phyloP scores from a whole-genome alignment of 2,329 filamentous ascomycete genomes.

The Didymella lethalis region DNA sequence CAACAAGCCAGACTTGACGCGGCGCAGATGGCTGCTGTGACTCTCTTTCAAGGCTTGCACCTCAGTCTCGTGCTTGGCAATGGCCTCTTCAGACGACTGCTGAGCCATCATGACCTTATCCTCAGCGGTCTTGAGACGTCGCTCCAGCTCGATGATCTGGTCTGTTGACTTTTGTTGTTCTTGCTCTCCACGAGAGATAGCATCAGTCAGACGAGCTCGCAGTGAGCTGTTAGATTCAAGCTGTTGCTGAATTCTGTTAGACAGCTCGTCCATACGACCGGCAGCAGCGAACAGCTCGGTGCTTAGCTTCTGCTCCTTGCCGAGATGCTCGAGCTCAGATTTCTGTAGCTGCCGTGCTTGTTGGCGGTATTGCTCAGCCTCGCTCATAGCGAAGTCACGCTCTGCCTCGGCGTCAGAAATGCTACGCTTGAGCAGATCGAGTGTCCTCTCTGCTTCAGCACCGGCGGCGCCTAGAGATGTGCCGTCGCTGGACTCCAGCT shows the following conservation, averaged over 20 bases:
- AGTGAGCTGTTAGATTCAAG: slow-evolving; percentile 79
- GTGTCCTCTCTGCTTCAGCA: slow-evolving; percentile 66
- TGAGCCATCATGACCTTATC: slow-evolving; percentile 85
- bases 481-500: slow-evolving; percentile 64
- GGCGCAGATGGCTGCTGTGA: slow-evolving; percentile 77
- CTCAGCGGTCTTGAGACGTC: slow-evolving; percentile 80
- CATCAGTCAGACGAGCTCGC: slow-evolving; percentile 77
- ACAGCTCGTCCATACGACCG: slow-evolving; percentile 79
- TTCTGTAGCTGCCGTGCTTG: slow-evolving; percentile 67
- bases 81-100: slow-evolving; percentile 82
- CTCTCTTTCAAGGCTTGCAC: slow-evolving; percentile 77
- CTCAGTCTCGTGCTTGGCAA: slow-evolving; percentile 86
- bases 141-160: slow-evolving; percentile 84
- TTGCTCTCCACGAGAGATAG: slow-evolving; percentile 81
- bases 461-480: slow-evolving; percentile 48
- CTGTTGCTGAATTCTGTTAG: slow-evolving; percentile 79
- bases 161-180: slow-evolving; percentile 82
- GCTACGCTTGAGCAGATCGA: slow-evolving; percentile 71
- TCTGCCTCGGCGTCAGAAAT: slow-evolving; percentile 75
- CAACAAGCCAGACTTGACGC: slow-evolving; percentile 66
- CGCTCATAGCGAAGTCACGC: slow-evolving; percentile 73
- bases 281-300: slow-evolving; percentile 77
- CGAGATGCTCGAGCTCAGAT: slow-evolving; percentile 63
- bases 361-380: slow-evolving; percentile 67
- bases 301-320: slow-evolving; percentile 70